A percentile compares a stretch with the other conserved stretches of the same genome.
These are phyloP conservation scores for Xerocomus minutiporus DNA, from an alignment of 1,284 basidiomycete genomes.

Conservation along the genomic window DNA sequence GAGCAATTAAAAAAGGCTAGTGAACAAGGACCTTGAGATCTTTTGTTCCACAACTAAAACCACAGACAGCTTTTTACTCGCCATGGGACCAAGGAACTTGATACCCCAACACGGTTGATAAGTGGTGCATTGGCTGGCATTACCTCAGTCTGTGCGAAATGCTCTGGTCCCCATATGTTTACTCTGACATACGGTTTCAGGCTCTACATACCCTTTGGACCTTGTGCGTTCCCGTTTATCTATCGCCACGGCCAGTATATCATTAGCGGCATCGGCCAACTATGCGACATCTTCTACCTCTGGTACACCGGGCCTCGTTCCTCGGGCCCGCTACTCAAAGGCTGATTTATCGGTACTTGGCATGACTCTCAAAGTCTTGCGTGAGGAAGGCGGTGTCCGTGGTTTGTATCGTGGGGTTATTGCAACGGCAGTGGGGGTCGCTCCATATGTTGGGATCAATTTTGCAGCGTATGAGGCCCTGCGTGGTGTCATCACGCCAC, in stretches of 20 bases:
- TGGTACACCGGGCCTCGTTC: conserved; percentile 45
- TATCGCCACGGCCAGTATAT: conserved; percentile 81
- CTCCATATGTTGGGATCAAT: conserved; percentile 88
- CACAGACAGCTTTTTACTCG: conserved; percentile 61
- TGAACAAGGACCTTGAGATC: background rate
- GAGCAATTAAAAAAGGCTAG: conserved; percentile 82
- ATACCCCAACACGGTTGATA: conserved; percentile 76
- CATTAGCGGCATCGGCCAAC: conserved; percentile 27
- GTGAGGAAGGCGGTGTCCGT: conserved; percentile 84
- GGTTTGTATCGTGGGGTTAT: conserved; percentile 86
- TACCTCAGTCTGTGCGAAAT: conserved; percentile 72
- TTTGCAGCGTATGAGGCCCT: conserved; percentile 78
- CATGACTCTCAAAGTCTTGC: conserved; percentile 87
- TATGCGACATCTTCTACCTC: conserved; percentile 44
- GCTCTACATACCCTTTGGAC: conserved; percentile 90
- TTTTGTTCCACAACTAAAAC: conserved; percentile 10
- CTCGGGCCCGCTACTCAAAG: conserved; percentile 38
- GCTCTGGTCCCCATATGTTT: background rate
- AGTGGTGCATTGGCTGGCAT: conserved; percentile 90
- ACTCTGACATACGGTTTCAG: conserved; percentile 37
- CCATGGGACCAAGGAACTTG: conserved; percentile 67
- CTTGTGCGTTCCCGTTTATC: conserved; percentile 89
- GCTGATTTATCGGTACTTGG: conserved; percentile 75
- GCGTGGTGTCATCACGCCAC: conserved; percentile 69
- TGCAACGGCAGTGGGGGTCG: conserved; percentile 87